A percentile compares a stretch with the other conserved stretches of the same genome.
These are phyloP conservation scores for Plasmodium falciparum DNA, from an alignment of 169 alveolate genomes.

Conservation along the genomic window DNA sequence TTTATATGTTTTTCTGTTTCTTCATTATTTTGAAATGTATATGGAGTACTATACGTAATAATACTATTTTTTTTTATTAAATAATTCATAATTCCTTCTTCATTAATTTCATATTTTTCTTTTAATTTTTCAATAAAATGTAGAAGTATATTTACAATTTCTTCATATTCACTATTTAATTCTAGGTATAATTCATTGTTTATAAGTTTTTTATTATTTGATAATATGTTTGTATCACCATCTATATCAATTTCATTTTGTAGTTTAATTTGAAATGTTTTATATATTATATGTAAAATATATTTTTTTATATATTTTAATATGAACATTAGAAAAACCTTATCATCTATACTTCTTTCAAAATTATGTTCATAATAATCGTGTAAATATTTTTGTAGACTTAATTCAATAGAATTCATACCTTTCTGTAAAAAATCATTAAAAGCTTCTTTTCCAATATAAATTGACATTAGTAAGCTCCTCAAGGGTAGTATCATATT, in stretches of 20 bases:
- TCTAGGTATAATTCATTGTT: conserved; percentile 37
- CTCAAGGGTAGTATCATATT: conserved; percentile 41
- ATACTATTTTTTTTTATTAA: conserved; percentile 24
- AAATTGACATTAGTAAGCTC: conserved; percentile 26
- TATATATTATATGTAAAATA: conserved; percentile 51
- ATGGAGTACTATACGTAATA: conserved; percentile 65
- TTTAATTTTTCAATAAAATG: conserved; percentile 49
- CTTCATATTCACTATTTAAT: conserved; percentile 56
- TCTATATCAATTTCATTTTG: conserved; percentile 70
- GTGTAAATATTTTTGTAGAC: conserved; percentile 49
- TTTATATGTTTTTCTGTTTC: conserved; percentile 68
- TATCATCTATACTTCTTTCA: conserved; percentile 35
- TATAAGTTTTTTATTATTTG: conserved; percentile 20
- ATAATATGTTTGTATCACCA: conserved; percentile 19
- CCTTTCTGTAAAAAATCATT: conserved; percentile 71
- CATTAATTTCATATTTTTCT: conserved; percentile 38
- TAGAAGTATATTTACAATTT: conserved; percentile 35
- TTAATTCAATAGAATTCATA: conserved; percentile 21
- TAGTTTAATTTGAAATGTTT: conserved; percentile 41
- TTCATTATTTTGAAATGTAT: conserved; percentile 41
- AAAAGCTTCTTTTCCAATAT: conserved; percentile 69
- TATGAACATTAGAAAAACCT: conserved; percentile 54
- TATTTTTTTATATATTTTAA: conserved; percentile 49
- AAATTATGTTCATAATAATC: conserved; percentile 44
- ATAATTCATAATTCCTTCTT: conserved; percentile 27